These are phyloP conservation scores for Globisporangium camurandrum DNA, from an alignment of 352 stramenopile genomes.

Conservation along the genomic window DNA sequence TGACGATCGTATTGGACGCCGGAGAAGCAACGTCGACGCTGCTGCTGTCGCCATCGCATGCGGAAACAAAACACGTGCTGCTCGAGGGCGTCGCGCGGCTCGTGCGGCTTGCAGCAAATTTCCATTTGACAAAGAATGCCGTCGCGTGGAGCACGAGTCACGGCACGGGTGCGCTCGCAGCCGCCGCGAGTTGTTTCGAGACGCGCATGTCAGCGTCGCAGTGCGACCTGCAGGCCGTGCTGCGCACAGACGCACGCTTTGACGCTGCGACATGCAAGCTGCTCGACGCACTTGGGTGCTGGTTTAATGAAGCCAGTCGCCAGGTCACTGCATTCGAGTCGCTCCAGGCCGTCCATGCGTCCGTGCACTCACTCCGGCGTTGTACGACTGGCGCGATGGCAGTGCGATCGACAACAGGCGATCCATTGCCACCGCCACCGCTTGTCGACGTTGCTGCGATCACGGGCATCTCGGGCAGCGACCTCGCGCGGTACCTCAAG, in stretches of 20 bases:
- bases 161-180: slow-evolving; percentile 25
- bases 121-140: slow-evolving; percentile 59
- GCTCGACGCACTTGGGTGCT: slow-evolving; percentile 21
- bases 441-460: slow-evolving; percentile 19
- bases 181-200: slow-evolving; percentile 25
- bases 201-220: slow-evolving; percentile 15
- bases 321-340: slow-evolving; percentile 60
- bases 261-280: slow-evolving; percentile 26
- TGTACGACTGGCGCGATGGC: too few relatives aligned
- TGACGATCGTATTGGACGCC: slow-evolving; percentile 29
- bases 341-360: slow-evolving; percentile 35
- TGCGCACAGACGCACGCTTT: slow-evolving; percentile 35
- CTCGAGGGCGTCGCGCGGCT: slow-evolving; percentile 42
- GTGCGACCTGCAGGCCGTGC: slow-evolving; percentile 43
- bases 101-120: slow-evolving; percentile 48
- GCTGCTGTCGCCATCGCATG: slow-evolving; percentile 30
- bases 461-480: slow-evolving; percentile 22
- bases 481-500: slow-evolving; percentile 41
- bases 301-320: slow-evolving; percentile 38
- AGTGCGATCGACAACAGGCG: neutral
- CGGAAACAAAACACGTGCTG: slow-evolving; percentile 43
- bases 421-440: neutral
- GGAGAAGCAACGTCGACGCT: slow-evolving; percentile 7
- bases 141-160: slow-evolving; percentile 46
- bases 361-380: slow-evolving; percentile 34